Evolutionary conservation across 73 alveolate genomes (phyloP).

Genomic region (Breviolum minutum): DNA sequence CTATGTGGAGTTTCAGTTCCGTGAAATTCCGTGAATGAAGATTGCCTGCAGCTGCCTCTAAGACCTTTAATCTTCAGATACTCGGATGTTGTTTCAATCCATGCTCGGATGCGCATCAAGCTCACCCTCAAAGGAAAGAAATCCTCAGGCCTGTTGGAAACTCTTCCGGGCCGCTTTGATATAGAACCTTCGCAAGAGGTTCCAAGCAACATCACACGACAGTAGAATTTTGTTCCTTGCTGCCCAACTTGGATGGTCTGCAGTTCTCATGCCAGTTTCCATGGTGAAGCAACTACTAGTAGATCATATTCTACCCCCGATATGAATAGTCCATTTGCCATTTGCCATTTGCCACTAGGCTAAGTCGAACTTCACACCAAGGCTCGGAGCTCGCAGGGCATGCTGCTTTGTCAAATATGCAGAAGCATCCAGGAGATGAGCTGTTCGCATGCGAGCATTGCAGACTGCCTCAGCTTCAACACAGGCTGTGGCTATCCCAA

Average conservation of each 20-base stretch:
- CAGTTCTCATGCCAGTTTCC: too few relatives aligned
- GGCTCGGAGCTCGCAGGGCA: constrained; percentile 64
- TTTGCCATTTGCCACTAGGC: background rate
- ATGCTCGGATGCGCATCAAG: background rate
- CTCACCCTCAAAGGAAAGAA: background rate
- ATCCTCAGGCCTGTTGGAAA: constrained; percentile 32
- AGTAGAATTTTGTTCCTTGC: too few relatives aligned
- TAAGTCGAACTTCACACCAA: background rate
- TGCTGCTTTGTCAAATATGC: constrained; percentile 61
- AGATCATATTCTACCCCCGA: too few relatives aligned
- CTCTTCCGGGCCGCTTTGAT: constrained; percentile 76
- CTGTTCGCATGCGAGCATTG: constrained; percentile 64
- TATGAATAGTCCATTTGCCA: background rate
- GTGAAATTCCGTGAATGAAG: background rate
- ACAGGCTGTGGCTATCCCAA: background rate
- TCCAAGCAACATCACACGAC: too few relatives aligned
- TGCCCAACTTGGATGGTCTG: too few relatives aligned
- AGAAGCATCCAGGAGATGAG: background rate
- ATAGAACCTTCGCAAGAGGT: constrained; percentile 17
- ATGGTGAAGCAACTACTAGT: too few relatives aligned
- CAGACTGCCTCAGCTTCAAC: constrained; percentile 14
- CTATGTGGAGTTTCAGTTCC: too few relatives aligned
- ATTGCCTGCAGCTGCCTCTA: background rate
- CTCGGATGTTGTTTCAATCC: background rate
- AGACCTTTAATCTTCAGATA: too few relatives aligned